A percentile compares a stretch with the other conserved stretches of the same genome.
These are phyloP conservation scores for Panicum miliaceum DNA, from an alignment of 176 grass and related monocot species.

Conservation along the genomic window DNA sequence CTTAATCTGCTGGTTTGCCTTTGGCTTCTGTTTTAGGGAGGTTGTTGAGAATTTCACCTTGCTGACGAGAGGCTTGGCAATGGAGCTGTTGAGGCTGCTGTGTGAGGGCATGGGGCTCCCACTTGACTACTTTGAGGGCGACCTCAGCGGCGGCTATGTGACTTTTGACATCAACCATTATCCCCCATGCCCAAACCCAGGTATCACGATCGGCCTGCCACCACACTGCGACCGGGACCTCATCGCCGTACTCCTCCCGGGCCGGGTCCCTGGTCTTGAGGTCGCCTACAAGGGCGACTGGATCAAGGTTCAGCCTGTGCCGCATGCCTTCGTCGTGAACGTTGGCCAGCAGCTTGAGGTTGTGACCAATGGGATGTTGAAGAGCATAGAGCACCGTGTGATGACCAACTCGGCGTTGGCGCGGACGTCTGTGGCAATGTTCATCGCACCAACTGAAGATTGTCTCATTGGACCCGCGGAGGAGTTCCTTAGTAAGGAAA, in stretches of 20 bases:
- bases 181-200: conserved; percentile 41
- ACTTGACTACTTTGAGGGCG: conserved; percentile 54
- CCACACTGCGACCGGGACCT: neutral
- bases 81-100: conserved; percentile 41
- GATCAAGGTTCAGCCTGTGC: neutral
- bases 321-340: conserved; percentile 51
- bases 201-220: conserved; percentile 4
- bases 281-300: neutral
- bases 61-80: neutral
- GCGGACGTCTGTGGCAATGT: neutral
- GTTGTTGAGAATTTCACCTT: neutral
- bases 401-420: neutral
- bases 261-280: neutral
- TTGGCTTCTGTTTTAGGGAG: neutral
- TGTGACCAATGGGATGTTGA: neutral
- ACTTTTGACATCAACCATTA: conserved; percentile 42
- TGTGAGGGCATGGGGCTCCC: conserved; percentile 51
- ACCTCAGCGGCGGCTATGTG: conserved; percentile 11
- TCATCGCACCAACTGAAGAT: neutral
- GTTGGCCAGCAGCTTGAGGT: conserved; percentile 8
- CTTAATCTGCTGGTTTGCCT: neutral
- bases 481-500: neutral
- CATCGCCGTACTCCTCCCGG: neutral
- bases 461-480: neutral
- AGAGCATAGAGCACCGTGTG: conserved; percentile 6